Evolutionary conservation across 345 rosid genomes (phyloP).

Genomic region (Rhodamnia rubescens): DNA sequence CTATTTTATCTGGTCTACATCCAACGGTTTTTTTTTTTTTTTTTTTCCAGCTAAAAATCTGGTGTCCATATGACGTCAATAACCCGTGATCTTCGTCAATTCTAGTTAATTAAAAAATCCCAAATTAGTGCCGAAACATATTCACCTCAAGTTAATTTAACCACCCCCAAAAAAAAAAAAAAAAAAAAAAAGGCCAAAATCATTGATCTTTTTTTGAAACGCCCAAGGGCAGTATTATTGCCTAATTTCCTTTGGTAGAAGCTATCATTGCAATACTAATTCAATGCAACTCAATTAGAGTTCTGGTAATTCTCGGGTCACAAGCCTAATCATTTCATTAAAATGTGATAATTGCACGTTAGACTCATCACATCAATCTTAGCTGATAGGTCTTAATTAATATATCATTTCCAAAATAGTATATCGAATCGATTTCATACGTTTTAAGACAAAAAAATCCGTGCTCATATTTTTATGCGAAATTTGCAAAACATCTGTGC

Average conservation of each 20-base stretch:
- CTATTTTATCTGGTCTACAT: neutral
- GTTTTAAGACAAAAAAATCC: neutral
- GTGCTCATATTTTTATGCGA: neutral
- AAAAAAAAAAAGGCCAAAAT: neutral
- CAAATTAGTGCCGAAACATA: neutral
- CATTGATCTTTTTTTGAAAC: neutral
- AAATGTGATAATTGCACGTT: neutral
- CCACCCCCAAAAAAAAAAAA: too few relatives aligned
- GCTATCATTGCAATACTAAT: neutral
- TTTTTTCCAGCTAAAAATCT: neutral
- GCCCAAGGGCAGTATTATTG: neutral
- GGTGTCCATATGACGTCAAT: neutral
- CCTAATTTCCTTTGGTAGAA: neutral
- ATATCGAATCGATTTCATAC: fast-evolving
- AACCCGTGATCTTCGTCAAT: too few relatives aligned
- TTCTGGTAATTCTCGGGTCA: neutral
- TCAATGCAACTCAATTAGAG: fast-evolving
- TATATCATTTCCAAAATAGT: neutral
- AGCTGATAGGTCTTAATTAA: neutral
- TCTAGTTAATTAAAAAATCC: too few relatives aligned
- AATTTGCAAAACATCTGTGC: neutral
- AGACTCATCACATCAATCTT: fast-evolving
- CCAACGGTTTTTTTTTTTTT: neutral
- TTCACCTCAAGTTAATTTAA: neutral
- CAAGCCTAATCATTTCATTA: neutral